These are phyloP conservation scores for Rickenella mellea DNA, from an alignment of 768 basidiomycete genomes.

Conservation along the genomic window DNA sequence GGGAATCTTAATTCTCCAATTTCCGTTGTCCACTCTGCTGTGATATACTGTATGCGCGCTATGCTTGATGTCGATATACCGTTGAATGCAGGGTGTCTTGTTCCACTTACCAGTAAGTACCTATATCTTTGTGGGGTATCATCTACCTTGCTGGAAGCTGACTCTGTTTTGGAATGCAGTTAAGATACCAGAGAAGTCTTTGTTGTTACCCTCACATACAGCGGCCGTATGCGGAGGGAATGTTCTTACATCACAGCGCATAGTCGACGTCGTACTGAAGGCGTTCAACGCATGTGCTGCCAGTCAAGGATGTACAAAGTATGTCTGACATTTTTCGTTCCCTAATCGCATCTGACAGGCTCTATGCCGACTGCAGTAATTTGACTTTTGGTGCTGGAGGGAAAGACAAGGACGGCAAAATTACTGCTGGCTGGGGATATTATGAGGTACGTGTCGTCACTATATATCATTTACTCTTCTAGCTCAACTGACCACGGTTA, in stretches of 20 bases:
- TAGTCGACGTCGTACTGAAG: slow-evolving; percentile 88
- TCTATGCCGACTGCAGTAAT: slow-evolving; percentile 39
- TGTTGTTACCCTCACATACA: slow-evolving; percentile 74
- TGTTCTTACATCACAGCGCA: slow-evolving; percentile 84
- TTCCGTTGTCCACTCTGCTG: slow-evolving; percentile 78
- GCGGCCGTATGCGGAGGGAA: slow-evolving; percentile 93
- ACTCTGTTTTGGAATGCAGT: slow-evolving; percentile 31
- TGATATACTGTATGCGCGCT: slow-evolving; percentile 82
- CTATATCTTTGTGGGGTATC: background rate
- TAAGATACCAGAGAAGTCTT: slow-evolving; percentile 66
- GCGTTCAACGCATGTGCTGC: slow-evolving; percentile 90
- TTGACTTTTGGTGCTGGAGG: slow-evolving; percentile 85
- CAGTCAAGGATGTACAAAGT: slow-evolving; percentile 93
- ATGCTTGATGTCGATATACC: slow-evolving; percentile 87
- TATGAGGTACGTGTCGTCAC: slow-evolving; percentile 46
- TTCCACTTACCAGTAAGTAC: slow-evolving; percentile 64
- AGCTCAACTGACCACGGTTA: background rate
- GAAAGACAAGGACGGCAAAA: slow-evolving; percentile 72
- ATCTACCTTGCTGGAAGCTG: slow-evolving; percentile 1
- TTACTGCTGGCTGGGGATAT: slow-evolving; percentile 81
- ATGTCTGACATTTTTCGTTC: slow-evolving; percentile 15
- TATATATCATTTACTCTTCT: slow-evolving; percentile 4
- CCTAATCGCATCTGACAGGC: background rate
- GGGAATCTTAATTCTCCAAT: slow-evolving; percentile 82
- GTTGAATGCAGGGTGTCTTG: slow-evolving; percentile 88